Percentiles rank a stretch among this genome's conserved stretches.
Evolutionary conservation across 2,329 filamentous ascomycete genomes (phyloP).

Genomic region (Fusarium gaditjirri): DNA sequence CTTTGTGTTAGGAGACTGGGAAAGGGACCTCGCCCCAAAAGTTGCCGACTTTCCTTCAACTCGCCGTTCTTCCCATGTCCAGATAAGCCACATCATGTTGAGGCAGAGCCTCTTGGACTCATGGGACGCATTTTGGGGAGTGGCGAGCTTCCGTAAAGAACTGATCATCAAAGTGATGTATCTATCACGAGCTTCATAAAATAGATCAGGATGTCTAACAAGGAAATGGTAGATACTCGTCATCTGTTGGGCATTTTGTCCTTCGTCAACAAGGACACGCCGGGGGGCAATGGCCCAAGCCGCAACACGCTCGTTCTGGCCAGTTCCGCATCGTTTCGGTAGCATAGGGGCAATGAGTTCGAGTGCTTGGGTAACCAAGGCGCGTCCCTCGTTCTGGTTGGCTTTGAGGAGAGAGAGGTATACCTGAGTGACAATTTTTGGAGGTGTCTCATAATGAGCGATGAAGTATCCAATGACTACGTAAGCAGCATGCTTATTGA

Average conservation of each 20-base stretch:
- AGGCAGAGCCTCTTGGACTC: conserved; percentile 93
- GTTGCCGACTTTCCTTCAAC: conserved; percentile 65
- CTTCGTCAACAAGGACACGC: conserved; percentile 92
- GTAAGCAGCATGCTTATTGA: conserved; percentile 98
- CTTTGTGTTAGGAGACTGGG: conserved; percentile 76
- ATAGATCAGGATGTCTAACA: conserved; percentile 89
- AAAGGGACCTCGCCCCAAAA: conserved; percentile 52
- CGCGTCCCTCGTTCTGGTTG: conserved; percentile 93
- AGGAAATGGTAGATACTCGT: conserved; percentile 98
- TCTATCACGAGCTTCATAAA: conserved; percentile 94
- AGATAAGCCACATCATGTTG: conserved; percentile 90
- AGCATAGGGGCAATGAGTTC: conserved; percentile 96
- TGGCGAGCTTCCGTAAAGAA: conserved; percentile 87
- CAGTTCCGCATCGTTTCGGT: conserved; percentile 80
- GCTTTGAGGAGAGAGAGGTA: conserved; percentile 91
- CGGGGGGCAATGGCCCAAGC: conserved; percentile 91
- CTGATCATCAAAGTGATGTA: conserved; percentile 90
- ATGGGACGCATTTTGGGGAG: conserved; percentile 83
- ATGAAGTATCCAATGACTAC: conserved; percentile 98
- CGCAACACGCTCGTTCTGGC: conserved; percentile 76
- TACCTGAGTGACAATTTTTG: conserved; percentile 95
- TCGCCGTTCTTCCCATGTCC: conserved; percentile 90
- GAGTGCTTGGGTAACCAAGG: conserved; percentile 91
- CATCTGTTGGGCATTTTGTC: conserved; percentile 93
- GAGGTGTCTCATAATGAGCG: conserved; percentile 92